phyloP scores from a whole-genome alignment of 208 protist genomes.

The Naegleria fowleri region DNA sequence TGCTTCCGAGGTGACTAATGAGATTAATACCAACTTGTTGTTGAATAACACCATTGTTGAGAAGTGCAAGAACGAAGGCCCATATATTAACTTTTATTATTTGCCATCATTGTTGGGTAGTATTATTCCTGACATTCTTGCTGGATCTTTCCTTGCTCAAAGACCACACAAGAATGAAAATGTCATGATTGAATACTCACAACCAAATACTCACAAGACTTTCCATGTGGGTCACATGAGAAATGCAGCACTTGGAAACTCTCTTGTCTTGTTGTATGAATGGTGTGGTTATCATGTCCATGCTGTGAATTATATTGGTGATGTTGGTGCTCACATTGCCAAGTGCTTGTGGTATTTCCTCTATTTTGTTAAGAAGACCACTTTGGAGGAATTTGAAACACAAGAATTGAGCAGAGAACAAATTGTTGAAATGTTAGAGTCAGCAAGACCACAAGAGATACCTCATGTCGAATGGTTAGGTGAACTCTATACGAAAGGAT shows the following conservation, averaged over 20 bases:
- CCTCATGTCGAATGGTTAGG: slow-evolving; percentile 33
- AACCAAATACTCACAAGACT: slow-evolving; percentile 97
- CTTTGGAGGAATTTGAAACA: slow-evolving; percentile 25
- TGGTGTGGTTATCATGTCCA: slow-evolving; percentile 83
- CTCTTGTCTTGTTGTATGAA: slow-evolving; percentile 80
- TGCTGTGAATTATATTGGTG: slow-evolving; percentile 95
- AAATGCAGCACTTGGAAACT: slow-evolving; percentile 96
- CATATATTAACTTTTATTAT: slow-evolving; percentile 12
- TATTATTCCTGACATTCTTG: not conserved
- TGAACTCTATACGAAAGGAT: slow-evolving; percentile 28
- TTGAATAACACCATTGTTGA: not conserved
- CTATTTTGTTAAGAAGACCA: slow-evolving; percentile 29
- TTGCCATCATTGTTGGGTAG: not conserved
- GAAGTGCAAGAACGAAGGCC: not conserved
- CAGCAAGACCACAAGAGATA: slow-evolving; percentile 2
- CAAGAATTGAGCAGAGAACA: not conserved
- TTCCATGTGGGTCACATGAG: slow-evolving; percentile 97
- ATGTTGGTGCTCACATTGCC: slow-evolving; percentile 90
- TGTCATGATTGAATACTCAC: slow-evolving; percentile 93
- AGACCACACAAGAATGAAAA: not conserved
- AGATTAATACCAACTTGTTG: not conserved
- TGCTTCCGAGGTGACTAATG: not conserved
- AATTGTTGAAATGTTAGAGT: not conserved
- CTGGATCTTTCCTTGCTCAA: not conserved
- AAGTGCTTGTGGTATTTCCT: slow-evolving; percentile 43